Evolutionary conservation across 805 yeast species (phyloP), one percentile per base, ranked within the genome.

Genomic region (Kazachstania viticola): DNA sequence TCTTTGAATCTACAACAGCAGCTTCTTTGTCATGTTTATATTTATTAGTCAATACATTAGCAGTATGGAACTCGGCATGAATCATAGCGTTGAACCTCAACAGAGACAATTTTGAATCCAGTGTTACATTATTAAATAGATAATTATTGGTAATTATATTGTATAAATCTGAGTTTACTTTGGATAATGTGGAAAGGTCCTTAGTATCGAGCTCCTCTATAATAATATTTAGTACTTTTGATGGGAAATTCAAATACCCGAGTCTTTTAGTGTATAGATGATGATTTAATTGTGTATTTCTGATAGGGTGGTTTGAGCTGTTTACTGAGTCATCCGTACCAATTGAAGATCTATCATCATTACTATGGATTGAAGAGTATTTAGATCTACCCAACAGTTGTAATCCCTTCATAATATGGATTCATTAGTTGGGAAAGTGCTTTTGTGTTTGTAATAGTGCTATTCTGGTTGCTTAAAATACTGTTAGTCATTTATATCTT

Each of bases 31-130:
- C n/a, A n/a, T n/a, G n/a, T n/a, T n/a, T n/a, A n/a, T n/a, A n/a
- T n/a, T n/a, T n/a, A n/a, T n/a, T n/a, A n/a, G n/a, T n/a, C n/a
- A n/a, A n/a, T n/a, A n/a, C n/a, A n/a, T n/a, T n/a, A 28, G 42
- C 23, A 2, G 50, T 45, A 25, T 45, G 49, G 25, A 40, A 42
- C n/a, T 51, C 54, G 9, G 53, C 44, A 35, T 54, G 58, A n/a
- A 54, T 46, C 19, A 51, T 23, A 3, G 54, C 49, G 26, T 47
- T 46, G 30, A 57, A 55, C 19, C 46, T 47, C 17, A 52, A 35
- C 15, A 56, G 27, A 7, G 57, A 42, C 9, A 42, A 30, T 31
- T 48, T 48, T 14, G 47, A 41, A n/a, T 34, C 32, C 13, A 57
- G 30, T 9, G 35, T 33, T 14, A 57, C 51, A 24, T 46, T 29